A percentile compares a stretch with the other conserved stretches of the same genome.
Conservation (phyloP, 1,284 basidiomycete genomes). For the Fomitopsis schrenkii region DNA sequence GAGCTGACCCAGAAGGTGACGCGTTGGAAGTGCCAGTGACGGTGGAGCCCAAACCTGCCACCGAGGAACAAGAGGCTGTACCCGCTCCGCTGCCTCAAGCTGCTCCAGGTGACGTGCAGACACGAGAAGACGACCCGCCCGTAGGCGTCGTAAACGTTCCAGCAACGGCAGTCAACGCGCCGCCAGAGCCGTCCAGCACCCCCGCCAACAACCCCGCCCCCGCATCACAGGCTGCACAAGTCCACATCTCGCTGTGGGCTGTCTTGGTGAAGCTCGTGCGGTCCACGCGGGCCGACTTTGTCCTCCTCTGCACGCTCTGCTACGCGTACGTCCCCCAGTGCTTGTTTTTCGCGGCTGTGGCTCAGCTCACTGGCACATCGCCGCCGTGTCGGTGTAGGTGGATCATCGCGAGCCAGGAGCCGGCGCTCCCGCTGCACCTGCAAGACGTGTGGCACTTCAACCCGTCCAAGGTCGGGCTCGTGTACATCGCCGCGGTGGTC, state of each 20-base stretch:
- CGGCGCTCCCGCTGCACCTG: conserved; percentile 65
- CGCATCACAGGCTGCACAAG: not conserved
- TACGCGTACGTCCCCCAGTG: conserved; percentile 49
- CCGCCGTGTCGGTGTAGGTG: conserved; percentile 35
- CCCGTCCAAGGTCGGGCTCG: conserved; percentile 61
- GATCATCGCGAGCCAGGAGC: conserved; percentile 52
- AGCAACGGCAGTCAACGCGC: no score
- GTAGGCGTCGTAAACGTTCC: no score
- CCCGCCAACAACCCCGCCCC: not conserved
- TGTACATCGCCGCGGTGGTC: conserved; percentile 68
- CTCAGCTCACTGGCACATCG: no score
- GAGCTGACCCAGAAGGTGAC: conserved; percentile 4
- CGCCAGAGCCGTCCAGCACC: not conserved
- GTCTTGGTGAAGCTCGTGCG: conserved; percentile 40
- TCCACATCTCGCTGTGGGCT: conserved; percentile 13
- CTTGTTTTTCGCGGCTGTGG: not conserved
- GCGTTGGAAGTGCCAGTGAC: not conserved
- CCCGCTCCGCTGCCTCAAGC: not conserved
- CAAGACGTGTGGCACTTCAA: conserved; percentile 57
- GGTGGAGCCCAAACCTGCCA: not conserved
- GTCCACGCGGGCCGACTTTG: conserved; percentile 53
- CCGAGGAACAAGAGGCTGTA: not conserved
- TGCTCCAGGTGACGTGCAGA: not conserved
- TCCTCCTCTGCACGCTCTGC: conserved; percentile 48
- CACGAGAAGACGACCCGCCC: not conserved